Percentiles rank a stretch among this genome's conserved stretches.
phyloP scores from a whole-genome alignment of 1,139 yeast genomes.

The Williopsis jadinii region DNA sequence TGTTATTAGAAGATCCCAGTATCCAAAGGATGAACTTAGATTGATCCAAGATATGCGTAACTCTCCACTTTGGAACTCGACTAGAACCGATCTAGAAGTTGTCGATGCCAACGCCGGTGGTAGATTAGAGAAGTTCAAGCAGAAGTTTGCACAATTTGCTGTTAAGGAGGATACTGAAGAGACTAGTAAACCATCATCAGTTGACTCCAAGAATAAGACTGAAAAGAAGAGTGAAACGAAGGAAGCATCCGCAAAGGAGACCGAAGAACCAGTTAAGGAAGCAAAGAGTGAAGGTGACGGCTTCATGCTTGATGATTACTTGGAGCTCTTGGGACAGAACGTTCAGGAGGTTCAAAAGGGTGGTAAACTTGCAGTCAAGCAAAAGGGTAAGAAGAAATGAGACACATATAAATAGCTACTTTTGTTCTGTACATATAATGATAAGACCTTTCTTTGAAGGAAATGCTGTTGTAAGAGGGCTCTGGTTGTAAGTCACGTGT shows the following conservation, averaged over 20 bases:
- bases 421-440: not conserved
- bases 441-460: too few species aligned
- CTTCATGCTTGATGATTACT: constrained; percentile 44
- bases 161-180: constrained; percentile 10
- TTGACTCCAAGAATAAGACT: constrained; percentile 11
- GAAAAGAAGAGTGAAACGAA: constrained; percentile 12
- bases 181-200: constrained; percentile 12
- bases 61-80: constrained; percentile 80
- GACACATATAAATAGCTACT: not conserved
- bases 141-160: constrained; percentile 57
- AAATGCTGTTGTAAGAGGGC: too few species aligned
- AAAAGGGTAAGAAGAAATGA: constrained; percentile 36
- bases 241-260: constrained; percentile 15
- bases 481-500: too few species aligned
- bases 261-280: constrained; percentile 16
- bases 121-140: constrained; percentile 76
- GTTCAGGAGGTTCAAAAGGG: constrained; percentile 54
- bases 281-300: constrained; percentile 20
- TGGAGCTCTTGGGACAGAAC: constrained; percentile 56
- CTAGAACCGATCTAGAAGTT: constrained; percentile 67
- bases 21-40: constrained; percentile 80
- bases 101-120: constrained; percentile 82
- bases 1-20: constrained; percentile 72
- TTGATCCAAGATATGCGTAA: constrained; percentile 87
- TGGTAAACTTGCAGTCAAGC: constrained; percentile 55